These are phyloP conservation scores for Multifurca ochricompacta DNA, from an alignment of 768 basidiomycete species.

Conservation along the genomic window DNA sequence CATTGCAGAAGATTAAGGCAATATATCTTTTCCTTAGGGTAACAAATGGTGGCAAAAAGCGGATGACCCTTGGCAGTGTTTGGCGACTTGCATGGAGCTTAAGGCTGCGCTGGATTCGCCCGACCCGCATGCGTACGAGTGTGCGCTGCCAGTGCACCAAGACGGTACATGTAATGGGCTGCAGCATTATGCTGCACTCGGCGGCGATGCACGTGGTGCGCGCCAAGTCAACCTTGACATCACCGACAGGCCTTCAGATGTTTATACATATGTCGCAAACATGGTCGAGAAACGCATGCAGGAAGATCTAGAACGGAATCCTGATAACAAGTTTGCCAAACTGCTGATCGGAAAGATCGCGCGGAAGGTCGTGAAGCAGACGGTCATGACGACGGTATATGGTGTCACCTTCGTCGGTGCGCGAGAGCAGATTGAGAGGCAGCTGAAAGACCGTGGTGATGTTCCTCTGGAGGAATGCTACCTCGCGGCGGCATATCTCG, in stretches of 20 bases:
- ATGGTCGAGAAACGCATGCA: slow-evolving; percentile 70
- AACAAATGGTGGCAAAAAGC: slow-evolving; percentile 82
- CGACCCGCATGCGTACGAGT: slow-evolving; percentile 49
- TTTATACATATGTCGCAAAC: slow-evolving; percentile 85
- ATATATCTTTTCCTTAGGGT: slow-evolving; percentile 37
- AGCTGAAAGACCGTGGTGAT: slow-evolving; percentile 70
- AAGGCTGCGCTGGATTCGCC: slow-evolving; percentile 67
- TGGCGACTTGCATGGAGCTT: slow-evolving; percentile 90
- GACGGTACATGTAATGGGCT: slow-evolving; percentile 98
- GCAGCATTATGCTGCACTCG: slow-evolving; percentile 97
- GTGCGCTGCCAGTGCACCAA: slow-evolving; percentile 86
- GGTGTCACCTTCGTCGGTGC: slow-evolving; percentile 96
- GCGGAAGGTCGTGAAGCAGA: slow-evolving; percentile 96
- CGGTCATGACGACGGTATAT: slow-evolving; percentile 99
- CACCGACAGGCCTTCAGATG: slow-evolving; percentile 84
- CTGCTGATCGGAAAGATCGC: slow-evolving; percentile 71
- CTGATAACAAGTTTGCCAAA: slow-evolving; percentile 41
- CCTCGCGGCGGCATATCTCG: slow-evolving; percentile 68
- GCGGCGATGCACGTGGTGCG: slow-evolving; percentile 85
- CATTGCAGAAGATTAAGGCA: slow-evolving; percentile 3
- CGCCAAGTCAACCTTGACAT: slow-evolving; percentile 85
- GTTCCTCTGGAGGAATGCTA: slow-evolving; percentile 69
- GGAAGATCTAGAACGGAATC: slow-evolving; percentile 38
- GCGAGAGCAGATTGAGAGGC: slow-evolving; percentile 87
- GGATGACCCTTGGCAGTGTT: slow-evolving; percentile 97